These are phyloP conservation scores for Phaseolus coccineus DNA, from an alignment of 331 rosid genomes.

Conservation along the genomic window DNA sequence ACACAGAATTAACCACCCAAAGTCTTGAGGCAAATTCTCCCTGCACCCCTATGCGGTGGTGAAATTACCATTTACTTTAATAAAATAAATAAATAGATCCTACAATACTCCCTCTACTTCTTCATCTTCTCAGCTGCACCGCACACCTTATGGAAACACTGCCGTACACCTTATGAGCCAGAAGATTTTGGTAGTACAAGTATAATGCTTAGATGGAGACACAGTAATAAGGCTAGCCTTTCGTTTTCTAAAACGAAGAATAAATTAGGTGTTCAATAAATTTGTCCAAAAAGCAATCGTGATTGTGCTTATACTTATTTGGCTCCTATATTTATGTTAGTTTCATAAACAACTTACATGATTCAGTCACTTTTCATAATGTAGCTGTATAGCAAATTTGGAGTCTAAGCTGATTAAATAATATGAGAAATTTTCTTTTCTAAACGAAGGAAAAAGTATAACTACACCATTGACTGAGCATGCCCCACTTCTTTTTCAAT, in stretches of 20 bases:
- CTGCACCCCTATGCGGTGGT: too few species aligned
- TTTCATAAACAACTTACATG: not conserved
- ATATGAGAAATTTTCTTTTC: not conserved
- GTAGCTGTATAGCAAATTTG: not conserved
- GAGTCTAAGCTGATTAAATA: not conserved
- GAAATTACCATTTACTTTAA: too few species aligned
- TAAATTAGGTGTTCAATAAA: not conserved
- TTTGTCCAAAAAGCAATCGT: constrained; percentile 14
- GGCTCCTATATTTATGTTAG: not conserved
- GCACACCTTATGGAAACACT: too few species aligned
- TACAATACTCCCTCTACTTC: too few species aligned
- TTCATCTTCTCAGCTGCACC: too few species aligned
- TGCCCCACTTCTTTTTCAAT: not conserved
- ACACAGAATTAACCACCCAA: too few species aligned
- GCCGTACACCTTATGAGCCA: too few species aligned
- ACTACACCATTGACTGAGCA: not conserved
- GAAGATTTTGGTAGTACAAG: not conserved
- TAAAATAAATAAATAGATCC: too few species aligned
- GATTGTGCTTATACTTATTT: not conserved
- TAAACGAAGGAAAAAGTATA: not conserved
- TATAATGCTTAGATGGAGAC: not conserved
- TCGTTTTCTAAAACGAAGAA: not conserved
- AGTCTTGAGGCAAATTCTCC: too few species aligned
- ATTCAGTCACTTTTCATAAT: constrained; percentile 5
- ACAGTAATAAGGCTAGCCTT: not conserved